These are phyloP conservation scores for Penicillium silybi DNA, from an alignment of 495 filamentous ascomycete species.

Conservation along the genomic window DNA sequence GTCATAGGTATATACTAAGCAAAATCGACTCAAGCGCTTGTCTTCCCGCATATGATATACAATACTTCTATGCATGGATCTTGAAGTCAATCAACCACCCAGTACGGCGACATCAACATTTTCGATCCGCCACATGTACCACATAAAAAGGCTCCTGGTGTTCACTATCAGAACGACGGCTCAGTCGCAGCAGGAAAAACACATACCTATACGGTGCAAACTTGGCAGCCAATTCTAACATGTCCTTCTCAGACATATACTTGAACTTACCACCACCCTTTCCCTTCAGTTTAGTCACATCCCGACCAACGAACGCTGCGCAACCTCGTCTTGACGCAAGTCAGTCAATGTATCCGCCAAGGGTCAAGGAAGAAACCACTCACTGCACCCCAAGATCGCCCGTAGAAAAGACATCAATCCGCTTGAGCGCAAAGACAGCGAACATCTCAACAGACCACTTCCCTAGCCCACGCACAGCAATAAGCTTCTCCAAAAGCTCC, in stretches of 20 bases:
- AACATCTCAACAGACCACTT: slow-evolving; percentile 98
- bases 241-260: slow-evolving; percentile 92
- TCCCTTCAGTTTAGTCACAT: slow-evolving; percentile 77
- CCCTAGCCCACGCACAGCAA: slow-evolving; percentile 83
- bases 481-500: slow-evolving; percentile 74
- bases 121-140: slow-evolving; percentile 90
- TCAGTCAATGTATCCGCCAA: slow-evolving; percentile 2
- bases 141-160: slow-evolving; percentile 68
- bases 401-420: slow-evolving; percentile 87
- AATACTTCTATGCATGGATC: no score
- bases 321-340: slow-evolving; percentile 62
- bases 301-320: slow-evolving; percentile 78
- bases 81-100: slow-evolving; percentile 30
- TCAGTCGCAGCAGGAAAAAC: slow-evolving; percentile 3
- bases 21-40: not conserved
- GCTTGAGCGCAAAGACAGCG: slow-evolving; percentile 83
- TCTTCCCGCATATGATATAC: not conserved
- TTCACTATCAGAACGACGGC: not conserved
- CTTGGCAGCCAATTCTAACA: slow-evolving; percentile 74
- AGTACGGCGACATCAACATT: slow-evolving; percentile 69
- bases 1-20: not conserved
- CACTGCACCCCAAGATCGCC: slow-evolving; percentile 93
- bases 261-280: slow-evolving; percentile 90
- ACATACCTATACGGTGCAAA: slow-evolving; percentile 80
- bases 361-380: slow-evolving; percentile 21